Evolutionary conservation across 495 filamentous ascomycete species (phyloP), one percentile per base, ranked within the genome.

Genomic region (Aspergillus nanangensis): DNA sequence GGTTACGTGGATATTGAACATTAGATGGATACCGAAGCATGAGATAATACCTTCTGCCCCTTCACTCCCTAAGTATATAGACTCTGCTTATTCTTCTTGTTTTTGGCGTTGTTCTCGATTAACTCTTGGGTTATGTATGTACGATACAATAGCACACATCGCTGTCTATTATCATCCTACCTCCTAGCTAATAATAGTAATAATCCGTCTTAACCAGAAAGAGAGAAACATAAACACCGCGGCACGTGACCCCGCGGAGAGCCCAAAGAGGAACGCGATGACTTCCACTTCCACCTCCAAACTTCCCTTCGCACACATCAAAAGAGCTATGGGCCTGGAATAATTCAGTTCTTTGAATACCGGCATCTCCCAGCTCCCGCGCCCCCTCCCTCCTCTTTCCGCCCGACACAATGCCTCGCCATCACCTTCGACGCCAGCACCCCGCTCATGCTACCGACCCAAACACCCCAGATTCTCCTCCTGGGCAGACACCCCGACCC

Each of bases 1-100:
- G 93, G 92, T n/a, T 72, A 63, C 59, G 77, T 84, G 7, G 75
- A 72, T 39, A 43, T 49, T 22, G 23, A 51, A 9, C 24, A 56
- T 19, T 62, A 56, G 41, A 43, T 37, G 39, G 33, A 9, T 19
- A 18, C 14, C 7, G 17, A 7, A 21, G 21, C 21, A 21, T 18
- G 37, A 39, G 18, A 18, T 36, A n/a, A n/a, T n/a, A n/a, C n/a
- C n/a, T n/a, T n/a, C n/a, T n/a, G n/a, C n/a, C n/a, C n/a, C n/a
- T n/a, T n/a, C n/a, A n/a, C n/a, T n/a, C n/a, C n/a, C n/a, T n/a
- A n/a, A 11, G 25, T 29, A 29, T 29, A 29, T 29, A 29, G 25
- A 29, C 25, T 29, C 11, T 29, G n/a, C n/a, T n/a, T n/a, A n/a
- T n/a, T n/a, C 20, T 23, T 39, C 11, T 42, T 14, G 11, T 42